Percentiles rank a stretch among this genome's conserved stretches.
phyloP scores from a whole-genome alignment of 345 rosid species.

The Anacardium occidentale region DNA sequence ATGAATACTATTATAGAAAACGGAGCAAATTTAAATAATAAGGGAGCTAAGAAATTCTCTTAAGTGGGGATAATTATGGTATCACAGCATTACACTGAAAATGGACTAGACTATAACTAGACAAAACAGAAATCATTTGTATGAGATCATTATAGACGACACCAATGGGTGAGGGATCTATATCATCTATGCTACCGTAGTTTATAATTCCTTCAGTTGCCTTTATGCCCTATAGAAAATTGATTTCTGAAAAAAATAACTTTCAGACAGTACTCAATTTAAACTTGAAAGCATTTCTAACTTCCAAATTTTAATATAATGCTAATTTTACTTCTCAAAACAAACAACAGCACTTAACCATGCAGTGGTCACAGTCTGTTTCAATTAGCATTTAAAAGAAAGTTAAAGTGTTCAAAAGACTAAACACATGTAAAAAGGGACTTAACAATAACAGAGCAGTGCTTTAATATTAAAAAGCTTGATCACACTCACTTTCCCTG shows the following conservation, averaged over 20 bases:
- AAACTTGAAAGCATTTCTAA: too few relatives aligned
- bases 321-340: too few relatives aligned
- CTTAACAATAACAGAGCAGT: neutral
- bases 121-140: too few relatives aligned
- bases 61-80: neutral
- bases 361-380: too few relatives aligned
- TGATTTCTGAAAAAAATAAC: neutral
- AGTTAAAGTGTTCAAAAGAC: too few relatives aligned
- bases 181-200: neutral
- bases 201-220: slow-evolving; percentile 4
- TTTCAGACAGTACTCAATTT: too few relatives aligned
- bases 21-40: neutral
- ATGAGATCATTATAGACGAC: neutral
- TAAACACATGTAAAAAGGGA: neutral
- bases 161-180: neutral
- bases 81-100: neutral
- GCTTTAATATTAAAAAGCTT: neutral
- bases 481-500: slow-evolving; percentile 71
- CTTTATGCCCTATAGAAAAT: neutral
- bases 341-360: too few relatives aligned
- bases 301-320: too few relatives aligned
- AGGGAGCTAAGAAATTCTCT: neutral
- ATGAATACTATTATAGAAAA: neutral
- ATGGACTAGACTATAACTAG: neutral
- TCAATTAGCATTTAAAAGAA: too few relatives aligned